These are phyloP conservation scores for Ceratocystiopsis brevicomis DNA, from an alignment of 2,329 filamentous ascomycete genomes.

Conservation along the genomic window DNA sequence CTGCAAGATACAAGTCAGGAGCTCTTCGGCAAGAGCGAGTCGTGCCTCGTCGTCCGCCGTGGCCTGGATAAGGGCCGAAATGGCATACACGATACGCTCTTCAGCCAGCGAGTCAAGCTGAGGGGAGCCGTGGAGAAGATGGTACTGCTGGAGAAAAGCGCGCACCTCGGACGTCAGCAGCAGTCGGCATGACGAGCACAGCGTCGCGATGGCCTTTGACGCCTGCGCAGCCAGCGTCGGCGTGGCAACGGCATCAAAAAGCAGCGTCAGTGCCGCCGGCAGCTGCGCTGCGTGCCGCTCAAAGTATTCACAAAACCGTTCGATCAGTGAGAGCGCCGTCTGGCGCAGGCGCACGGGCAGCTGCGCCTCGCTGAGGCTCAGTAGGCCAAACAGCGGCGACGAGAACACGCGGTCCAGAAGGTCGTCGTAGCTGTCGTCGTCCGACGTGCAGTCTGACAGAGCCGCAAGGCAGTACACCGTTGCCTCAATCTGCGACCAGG, in stretches of 20 bases:
- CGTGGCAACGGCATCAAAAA: slow-evolving; percentile 51
- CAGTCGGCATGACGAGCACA: slow-evolving; percentile 58
- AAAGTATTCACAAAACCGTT: slow-evolving; percentile 60
- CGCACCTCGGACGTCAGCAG: slow-evolving; percentile 47
- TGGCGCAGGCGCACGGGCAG: slow-evolving; percentile 46
- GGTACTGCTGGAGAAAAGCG: slow-evolving; percentile 54
- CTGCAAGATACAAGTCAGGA: slow-evolving; percentile 41
- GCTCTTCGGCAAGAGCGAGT: slow-evolving; percentile 31
- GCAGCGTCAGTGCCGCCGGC: slow-evolving; percentile 50
- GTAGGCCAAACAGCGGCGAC: slow-evolving; percentile 35
- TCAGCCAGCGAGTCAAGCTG: slow-evolving; percentile 50
- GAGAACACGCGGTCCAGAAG: slow-evolving; percentile 43
- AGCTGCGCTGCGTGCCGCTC: slow-evolving; percentile 47
- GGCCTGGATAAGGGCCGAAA: slow-evolving; percentile 59
- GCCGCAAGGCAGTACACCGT: slow-evolving; percentile 44
- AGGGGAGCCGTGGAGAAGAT: slow-evolving; percentile 37
- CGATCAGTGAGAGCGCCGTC: slow-evolving; percentile 50
- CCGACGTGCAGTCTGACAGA: slow-evolving; percentile 45
- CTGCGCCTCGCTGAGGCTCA: slow-evolving; percentile 27
- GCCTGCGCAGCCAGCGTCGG: slow-evolving; percentile 30
- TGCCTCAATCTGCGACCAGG: slow-evolving; percentile 42
- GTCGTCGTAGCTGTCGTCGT: slow-evolving; percentile 37
- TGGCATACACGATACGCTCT: slow-evolving; percentile 54
- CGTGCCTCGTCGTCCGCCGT: slow-evolving; percentile 38
- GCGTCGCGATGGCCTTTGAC: slow-evolving; percentile 52